Evolutionary conservation across 257 asterid species (phyloP).

Genomic region (Eustoma russellianum): DNA sequence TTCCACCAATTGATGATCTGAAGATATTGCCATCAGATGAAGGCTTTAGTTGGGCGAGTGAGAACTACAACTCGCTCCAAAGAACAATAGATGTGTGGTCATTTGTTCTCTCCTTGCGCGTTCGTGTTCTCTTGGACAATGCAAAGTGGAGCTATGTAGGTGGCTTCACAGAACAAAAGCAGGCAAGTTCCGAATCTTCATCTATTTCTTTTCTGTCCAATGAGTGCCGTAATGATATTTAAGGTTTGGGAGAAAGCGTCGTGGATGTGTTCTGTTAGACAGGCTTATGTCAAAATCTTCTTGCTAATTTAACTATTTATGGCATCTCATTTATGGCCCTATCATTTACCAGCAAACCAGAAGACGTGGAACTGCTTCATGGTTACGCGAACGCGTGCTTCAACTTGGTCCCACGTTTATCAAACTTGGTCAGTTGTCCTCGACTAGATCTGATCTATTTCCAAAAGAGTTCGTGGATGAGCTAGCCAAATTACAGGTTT

Average conservation of each 20-base stretch:
- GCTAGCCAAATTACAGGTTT: constrained; percentile 93
- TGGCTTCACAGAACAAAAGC: constrained; percentile 82
- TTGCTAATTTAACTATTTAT: constrained; percentile 7
- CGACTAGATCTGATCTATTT: constrained; percentile 95
- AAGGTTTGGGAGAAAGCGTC: too few species aligned
- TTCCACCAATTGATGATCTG: constrained; percentile 58
- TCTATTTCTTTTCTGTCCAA: background rate
- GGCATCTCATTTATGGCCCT: background rate
- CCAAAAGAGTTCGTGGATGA: constrained; percentile 91
- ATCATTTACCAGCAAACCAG: constrained; percentile 39
- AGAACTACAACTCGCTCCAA: constrained; percentile 71
- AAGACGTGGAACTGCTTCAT: constrained; percentile 74
- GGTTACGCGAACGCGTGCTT: constrained; percentile 76
- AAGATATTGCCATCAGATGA: constrained; percentile 89
- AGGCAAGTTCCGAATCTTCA: constrained; percentile 28
- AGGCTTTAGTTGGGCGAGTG: constrained; percentile 94
- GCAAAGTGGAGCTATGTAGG: constrained; percentile 72
- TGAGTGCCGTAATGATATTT: background rate
- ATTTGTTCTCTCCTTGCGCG: constrained; percentile 78
- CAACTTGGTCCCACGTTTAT: constrained; percentile 98
- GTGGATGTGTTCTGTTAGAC: background rate
- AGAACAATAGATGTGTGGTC: constrained; percentile 91
- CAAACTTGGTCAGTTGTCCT: constrained; percentile 86
- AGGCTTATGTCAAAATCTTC: constrained; percentile 2
- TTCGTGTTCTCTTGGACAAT: constrained; percentile 68